Conservation (phyloP, 257 asterid species). For the Paulownia fortunei region DNA sequence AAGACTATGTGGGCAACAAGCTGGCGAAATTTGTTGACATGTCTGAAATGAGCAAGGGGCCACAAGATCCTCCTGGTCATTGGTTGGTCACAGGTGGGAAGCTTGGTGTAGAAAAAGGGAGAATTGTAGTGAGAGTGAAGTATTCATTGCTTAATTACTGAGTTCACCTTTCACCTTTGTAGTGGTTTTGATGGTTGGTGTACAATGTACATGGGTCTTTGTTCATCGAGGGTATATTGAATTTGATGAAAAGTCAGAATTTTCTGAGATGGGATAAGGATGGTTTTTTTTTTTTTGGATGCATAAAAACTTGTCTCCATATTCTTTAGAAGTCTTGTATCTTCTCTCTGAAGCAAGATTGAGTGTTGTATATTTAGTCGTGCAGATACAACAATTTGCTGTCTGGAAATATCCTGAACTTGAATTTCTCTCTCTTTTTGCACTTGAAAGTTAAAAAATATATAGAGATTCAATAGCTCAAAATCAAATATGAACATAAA, state of each 20-base stretch:
- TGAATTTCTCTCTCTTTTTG: no score
- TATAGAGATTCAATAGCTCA: no score
- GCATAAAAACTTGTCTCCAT: constrained; percentile 17
- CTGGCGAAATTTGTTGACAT: constrained; percentile 73
- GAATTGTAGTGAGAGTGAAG: constrained; percentile 71
- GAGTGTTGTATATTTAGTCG: background rate
- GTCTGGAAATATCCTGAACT: background rate
- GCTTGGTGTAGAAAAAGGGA: constrained; percentile 88
- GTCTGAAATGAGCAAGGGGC: constrained; percentile 74
- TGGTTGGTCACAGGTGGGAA: constrained; percentile 94
- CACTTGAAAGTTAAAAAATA: no score
- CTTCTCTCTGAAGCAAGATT: no score
- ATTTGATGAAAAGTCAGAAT: constrained; percentile 16
- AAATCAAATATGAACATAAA: no score
- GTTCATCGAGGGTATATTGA: constrained; percentile 8
- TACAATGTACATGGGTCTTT: constrained; percentile 34
- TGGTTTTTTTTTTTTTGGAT: constrained; percentile 32
- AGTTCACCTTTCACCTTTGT: constrained; percentile 15
- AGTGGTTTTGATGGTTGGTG: constrained; percentile 40
- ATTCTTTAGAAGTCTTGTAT: no score
- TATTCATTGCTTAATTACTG: constrained; percentile 83
- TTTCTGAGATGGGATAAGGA: constrained; percentile 21
- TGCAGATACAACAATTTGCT: background rate
- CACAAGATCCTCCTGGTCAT: constrained; percentile 79
- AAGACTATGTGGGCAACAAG: constrained; percentile 54